Conservation (phyloP, 208 protist genomes). For the Porcisia deanei region DNA sequence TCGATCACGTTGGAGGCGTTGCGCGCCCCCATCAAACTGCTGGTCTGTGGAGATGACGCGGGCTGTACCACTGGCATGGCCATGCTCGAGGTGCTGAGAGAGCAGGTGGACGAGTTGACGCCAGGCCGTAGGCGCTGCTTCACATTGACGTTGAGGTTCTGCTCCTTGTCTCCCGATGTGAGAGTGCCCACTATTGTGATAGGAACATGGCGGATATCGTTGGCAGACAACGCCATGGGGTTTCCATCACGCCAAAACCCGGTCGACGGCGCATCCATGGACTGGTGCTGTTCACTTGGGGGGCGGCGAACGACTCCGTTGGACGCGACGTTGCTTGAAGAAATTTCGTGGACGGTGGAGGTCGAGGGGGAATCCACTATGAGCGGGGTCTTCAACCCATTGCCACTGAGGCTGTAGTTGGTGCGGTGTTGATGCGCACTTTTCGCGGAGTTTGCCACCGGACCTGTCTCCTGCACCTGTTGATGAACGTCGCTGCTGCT, state of each 20-base stretch:
- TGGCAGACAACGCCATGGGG: slow-evolving; percentile 23
- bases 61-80: slow-evolving; percentile 16
- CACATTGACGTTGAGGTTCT: slow-evolving; percentile 40
- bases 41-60: neutral
- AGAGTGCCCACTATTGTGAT: slow-evolving; percentile 34
- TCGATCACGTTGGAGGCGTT: neutral
- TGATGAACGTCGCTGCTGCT: slow-evolving; percentile 23
- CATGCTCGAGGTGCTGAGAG: slow-evolving; percentile 21
- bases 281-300: neutral
- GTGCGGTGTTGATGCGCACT: slow-evolving; percentile 2
- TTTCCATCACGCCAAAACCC: slow-evolving; percentile 28
- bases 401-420: slow-evolving; percentile 40
- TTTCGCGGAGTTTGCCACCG: neutral
- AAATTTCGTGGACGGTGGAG: slow-evolving; percentile 4
- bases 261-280: neutral
- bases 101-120: slow-evolving; percentile 19
- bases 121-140: slow-evolving; percentile 34
- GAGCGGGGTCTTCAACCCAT: slow-evolving; percentile 40
- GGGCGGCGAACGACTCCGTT: slow-evolving; percentile 6
- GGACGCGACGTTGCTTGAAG: neutral
- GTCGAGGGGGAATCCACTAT: slow-evolving; percentile 28
- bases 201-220: slow-evolving; percentile 16
- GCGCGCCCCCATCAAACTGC: neutral
- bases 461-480: neutral
- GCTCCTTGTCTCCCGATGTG: slow-evolving; percentile 17